These are phyloP conservation scores for Flaveria floridana DNA, from an alignment of 140 eudicot species.

Conservation along the genomic window DNA sequence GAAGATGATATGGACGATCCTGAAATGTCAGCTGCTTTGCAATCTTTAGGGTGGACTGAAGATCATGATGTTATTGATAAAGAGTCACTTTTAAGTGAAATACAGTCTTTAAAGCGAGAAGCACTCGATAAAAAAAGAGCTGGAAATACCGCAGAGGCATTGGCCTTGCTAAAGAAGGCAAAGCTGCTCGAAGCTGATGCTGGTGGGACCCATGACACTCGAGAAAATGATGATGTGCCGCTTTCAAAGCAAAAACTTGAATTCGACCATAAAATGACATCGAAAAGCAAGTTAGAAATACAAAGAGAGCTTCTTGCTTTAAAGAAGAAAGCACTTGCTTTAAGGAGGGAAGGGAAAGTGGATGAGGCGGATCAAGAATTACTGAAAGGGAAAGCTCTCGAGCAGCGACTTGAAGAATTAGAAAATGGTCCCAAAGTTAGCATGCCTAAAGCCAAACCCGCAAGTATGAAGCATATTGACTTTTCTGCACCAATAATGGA, in stretches of 20 bases:
- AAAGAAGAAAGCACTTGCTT: conserved; percentile 81
- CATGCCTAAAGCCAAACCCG: conserved; percentile 32
- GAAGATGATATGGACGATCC: conserved; percentile 88
- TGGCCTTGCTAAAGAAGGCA: conserved; percentile 63
- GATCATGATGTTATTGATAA: conserved; percentile 43
- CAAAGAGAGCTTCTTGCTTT: conserved; percentile 80
- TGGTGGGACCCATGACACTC: conserved; percentile 32
- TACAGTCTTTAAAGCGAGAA: conserved; percentile 64
- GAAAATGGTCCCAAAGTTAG: conserved; percentile 44
- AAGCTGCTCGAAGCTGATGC: conserved; percentile 59
- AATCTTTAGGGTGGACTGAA: conserved; percentile 88
- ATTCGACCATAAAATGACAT: conserved; percentile 34
- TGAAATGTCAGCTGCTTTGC: conserved; percentile 71
- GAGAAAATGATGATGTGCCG: conserved; percentile 20
- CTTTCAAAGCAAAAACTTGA: conserved; percentile 19
- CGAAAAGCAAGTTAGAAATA: conserved; percentile 58
- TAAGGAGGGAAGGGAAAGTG: conserved; percentile 72
- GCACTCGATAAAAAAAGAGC: conserved; percentile 63
- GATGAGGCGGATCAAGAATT: conserved; percentile 81
- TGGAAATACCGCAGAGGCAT: conserved; percentile 70
- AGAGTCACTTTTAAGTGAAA: conserved; percentile 45
- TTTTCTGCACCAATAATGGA: conserved; percentile 25
- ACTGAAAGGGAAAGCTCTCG: conserved; percentile 74
- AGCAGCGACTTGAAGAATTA: conserved; percentile 77
- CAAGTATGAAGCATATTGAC: conserved; percentile 29